Conservation (phyloP, 2,329 filamentous ascomycete species). For the Canariomyces notabilis region DNA sequence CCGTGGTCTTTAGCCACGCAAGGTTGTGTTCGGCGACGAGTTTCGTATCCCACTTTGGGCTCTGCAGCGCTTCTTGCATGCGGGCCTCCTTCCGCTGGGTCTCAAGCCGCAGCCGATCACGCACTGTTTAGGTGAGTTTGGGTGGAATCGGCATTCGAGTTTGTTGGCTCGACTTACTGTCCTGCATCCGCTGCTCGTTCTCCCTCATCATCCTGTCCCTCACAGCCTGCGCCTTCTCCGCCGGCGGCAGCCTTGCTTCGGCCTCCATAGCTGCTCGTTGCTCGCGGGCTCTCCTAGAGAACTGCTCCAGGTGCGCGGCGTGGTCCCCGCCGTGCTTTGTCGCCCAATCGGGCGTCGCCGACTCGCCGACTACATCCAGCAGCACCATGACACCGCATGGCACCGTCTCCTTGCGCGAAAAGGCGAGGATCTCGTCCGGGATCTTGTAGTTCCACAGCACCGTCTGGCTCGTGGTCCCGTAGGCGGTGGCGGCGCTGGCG, state of each 20-base stretch:
- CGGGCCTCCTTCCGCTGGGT: constrained; percentile 42
- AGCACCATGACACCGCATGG: constrained; percentile 57
- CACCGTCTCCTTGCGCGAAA: constrained; percentile 48
- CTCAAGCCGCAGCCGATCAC: constrained; percentile 36
- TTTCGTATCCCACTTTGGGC: constrained; percentile 47
- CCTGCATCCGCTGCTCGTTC: constrained; percentile 40
- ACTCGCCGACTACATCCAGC: constrained; percentile 44
- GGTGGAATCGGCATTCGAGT: not conserved
- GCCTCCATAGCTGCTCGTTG: constrained; percentile 37
- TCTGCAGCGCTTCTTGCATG: constrained; percentile 47
- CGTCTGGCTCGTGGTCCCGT: constrained; percentile 49
- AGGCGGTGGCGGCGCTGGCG: constrained; percentile 50
- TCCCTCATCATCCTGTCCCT: constrained; percentile 40
- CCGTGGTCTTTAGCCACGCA: constrained; percentile 38
- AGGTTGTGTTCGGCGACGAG: constrained; percentile 43
- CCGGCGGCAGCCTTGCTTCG: constrained; percentile 41
- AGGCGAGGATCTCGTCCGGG: constrained; percentile 45
- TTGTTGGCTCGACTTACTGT: constrained; percentile 34
- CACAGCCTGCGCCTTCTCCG: constrained; percentile 37
- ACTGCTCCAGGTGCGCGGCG: constrained; percentile 33
- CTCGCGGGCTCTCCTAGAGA: constrained; percentile 35
- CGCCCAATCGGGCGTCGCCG: constrained; percentile 51
- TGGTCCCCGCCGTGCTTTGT: constrained; percentile 37
- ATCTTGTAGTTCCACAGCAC: constrained; percentile 58
- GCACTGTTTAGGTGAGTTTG: constrained; percentile 31